These are phyloP conservation scores for Heterobasidion irregulare DNA, from an alignment of 1,284 basidiomycete genomes.

Conservation along the genomic window DNA sequence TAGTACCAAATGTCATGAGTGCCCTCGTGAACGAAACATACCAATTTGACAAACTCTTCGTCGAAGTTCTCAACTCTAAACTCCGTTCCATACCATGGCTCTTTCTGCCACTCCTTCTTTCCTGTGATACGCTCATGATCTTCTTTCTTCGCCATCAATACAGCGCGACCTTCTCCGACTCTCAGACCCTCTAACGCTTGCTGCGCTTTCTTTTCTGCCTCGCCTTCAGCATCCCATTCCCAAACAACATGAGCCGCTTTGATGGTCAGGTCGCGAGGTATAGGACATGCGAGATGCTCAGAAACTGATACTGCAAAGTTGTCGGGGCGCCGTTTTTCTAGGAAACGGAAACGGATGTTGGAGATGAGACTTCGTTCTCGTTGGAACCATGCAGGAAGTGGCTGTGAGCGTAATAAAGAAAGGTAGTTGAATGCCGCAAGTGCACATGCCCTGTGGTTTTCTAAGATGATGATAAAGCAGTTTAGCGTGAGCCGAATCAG, in stretches of 20 bases:
- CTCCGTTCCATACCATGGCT: constrained; percentile 84
- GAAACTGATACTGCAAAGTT: constrained; percentile 77
- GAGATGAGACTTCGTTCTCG: constrained; percentile 74
- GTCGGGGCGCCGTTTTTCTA: constrained; percentile 79
- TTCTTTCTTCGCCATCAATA: constrained; percentile 70
- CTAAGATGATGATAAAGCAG: constrained; percentile 27
- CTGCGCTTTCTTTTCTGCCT: constrained; percentile 57
- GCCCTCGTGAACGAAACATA: constrained; percentile 19
- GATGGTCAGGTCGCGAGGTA: constrained; percentile 75
- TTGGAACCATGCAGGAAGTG: constrained; percentile 71
- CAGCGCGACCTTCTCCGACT: constrained; percentile 60
- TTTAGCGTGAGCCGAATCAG: neutral
- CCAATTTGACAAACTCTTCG: constrained; percentile 56
- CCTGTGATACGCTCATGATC: constrained; percentile 51
- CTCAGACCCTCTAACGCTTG: constrained; percentile 57
- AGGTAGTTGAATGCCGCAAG: constrained; percentile 84
- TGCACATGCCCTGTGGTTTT: constrained; percentile 72
- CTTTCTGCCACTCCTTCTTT: constrained; percentile 50
- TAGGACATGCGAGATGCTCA: constrained; percentile 72
- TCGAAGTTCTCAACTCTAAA: constrained; percentile 69
- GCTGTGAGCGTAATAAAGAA: constrained; percentile 65
- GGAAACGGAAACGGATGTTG: constrained; percentile 79
- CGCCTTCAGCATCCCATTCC: constrained; percentile 65
- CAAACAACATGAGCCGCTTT: constrained; percentile 69
- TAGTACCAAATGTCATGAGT: neutral